Conservation (phyloP, 495 filamentous ascomycete species). For the Aspergillus ellipticus region DNA sequence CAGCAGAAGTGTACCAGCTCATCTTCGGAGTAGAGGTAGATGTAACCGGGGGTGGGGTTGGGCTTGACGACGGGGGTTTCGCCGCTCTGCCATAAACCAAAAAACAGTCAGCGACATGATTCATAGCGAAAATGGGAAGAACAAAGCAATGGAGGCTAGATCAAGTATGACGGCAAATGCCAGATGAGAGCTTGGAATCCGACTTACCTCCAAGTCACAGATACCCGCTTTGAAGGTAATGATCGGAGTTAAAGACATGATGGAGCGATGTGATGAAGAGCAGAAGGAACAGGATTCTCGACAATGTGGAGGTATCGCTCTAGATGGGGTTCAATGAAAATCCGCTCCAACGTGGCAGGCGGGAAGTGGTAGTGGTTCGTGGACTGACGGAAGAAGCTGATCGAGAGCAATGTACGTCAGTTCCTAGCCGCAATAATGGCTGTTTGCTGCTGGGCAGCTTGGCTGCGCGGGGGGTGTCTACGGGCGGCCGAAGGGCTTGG, state of each 20-base stretch:
- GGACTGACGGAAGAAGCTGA: conserved; percentile 1
- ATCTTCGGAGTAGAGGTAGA: conserved; percentile 93
- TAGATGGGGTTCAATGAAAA: neutral
- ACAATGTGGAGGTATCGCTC: neutral
- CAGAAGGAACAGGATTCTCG: neutral
- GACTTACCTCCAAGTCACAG: conserved; percentile 79
- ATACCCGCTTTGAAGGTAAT: conserved; percentile 97
- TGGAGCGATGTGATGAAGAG: conserved; percentile 12
- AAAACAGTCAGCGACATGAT: conserved; percentile 10
- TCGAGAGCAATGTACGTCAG: conserved; percentile 37
- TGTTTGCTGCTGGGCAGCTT: conserved; percentile 16
- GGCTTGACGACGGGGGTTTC: conserved; percentile 66
- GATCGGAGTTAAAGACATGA: conserved; percentile 77
- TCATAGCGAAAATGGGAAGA: neutral
- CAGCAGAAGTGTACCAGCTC: conserved; percentile 97
- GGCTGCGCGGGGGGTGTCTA: conserved; percentile 21
- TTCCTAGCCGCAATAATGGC: conserved; percentile 7
- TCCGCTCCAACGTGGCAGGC: neutral
- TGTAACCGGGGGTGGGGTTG: conserved; percentile 70
- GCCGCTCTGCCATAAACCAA: conserved; percentile 45
- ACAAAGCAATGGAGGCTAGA: neutral
- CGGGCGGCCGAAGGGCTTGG: conserved; percentile 5
- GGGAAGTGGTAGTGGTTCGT: conserved; percentile 1
- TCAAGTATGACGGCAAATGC: neutral
- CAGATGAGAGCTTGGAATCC: conserved; percentile 8